These are phyloP conservation scores for Phytophthora rubi DNA, from an alignment of 352 stramenopile species.

Conservation along the genomic window DNA sequence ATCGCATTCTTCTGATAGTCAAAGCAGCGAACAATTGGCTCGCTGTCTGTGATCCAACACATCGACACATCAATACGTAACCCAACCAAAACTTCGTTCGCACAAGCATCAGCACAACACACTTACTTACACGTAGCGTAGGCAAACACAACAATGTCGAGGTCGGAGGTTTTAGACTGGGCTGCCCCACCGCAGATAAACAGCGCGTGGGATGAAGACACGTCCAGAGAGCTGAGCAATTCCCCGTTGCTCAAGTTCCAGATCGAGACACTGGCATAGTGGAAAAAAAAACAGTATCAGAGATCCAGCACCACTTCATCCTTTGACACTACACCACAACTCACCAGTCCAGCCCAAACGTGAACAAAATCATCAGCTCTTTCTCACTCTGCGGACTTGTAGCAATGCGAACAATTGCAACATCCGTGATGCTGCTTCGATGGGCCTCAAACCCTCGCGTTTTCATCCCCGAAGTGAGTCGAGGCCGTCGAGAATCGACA, in stretches of 20 bases:
- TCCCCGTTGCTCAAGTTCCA: slow-evolving; percentile 53
- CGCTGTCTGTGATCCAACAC: slow-evolving; percentile 23
- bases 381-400: slow-evolving; percentile 1
- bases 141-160: slow-evolving; percentile 32
- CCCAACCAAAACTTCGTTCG: background rate
- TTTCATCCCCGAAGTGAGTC: slow-evolving; percentile 66
- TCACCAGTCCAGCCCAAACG: slow-evolving; percentile 60
- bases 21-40: slow-evolving; percentile 27
- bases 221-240: slow-evolving; percentile 37
- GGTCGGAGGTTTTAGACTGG: background rate
- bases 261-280: slow-evolving; percentile 40
- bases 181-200: slow-evolving; percentile 43
- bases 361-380: slow-evolving; percentile 35
- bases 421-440: slow-evolving; percentile 33
- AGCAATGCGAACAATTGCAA: slow-evolving; percentile 24
- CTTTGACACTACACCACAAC: background rate
- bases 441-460: slow-evolving; percentile 50
- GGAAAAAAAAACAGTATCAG: background rate
- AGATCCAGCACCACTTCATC: background rate
- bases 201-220: slow-evolving; percentile 22
- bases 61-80: background rate
- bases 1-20: slow-evolving; percentile 11
- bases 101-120: background rate
- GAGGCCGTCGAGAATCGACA: slow-evolving; percentile 42
- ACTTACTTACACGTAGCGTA: slow-evolving; percentile 62